A percentile compares a stretch with the other conserved stretches of the same genome.
These are phyloP conservation scores for Melampsora americana DNA, from an alignment of 1,284 basidiomycete genomes.

Conservation along the genomic window DNA sequence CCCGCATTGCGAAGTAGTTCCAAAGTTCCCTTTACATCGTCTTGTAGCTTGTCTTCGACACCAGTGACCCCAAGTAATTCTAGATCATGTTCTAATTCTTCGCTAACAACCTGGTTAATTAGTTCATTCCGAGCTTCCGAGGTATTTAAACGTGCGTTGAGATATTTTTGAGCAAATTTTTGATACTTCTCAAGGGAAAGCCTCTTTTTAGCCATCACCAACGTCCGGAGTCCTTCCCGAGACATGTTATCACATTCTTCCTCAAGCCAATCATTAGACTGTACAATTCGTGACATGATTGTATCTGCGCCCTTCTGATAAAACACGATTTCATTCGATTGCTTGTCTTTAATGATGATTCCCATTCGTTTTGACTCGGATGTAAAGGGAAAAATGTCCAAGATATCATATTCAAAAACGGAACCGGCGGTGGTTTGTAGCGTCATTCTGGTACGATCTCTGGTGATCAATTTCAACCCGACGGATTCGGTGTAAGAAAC, in stretches of 20 bases:
- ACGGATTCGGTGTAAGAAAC: conserved; percentile 97
- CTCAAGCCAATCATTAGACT: conserved; percentile 97
- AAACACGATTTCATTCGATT: conserved; percentile 76
- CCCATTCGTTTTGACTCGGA: conserved; percentile 99
- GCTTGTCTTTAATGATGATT: conserved; percentile 79
- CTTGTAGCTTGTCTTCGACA: conserved; percentile 97
- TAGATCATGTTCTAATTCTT: conserved; percentile 79
- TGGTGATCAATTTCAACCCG: conserved; percentile 77
- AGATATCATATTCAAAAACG: conserved; percentile 72
- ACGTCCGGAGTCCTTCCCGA: conserved; percentile 85
- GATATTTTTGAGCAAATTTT: conserved; percentile 72
- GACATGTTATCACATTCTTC: conserved; percentile 99
- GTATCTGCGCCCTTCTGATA: conserved; percentile 97
- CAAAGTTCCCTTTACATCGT: conserved; percentile 88
- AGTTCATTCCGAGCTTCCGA: conserved; percentile 73
- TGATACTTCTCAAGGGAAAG: conserved; percentile 68
- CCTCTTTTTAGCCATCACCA: conserved; percentile 82
- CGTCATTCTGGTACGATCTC: conserved; percentile 82
- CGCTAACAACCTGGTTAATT: conserved; percentile 69
- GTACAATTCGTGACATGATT: conserved; percentile 90
- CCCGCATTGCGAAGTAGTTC: conserved; percentile 93
- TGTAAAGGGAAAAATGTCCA: conserved; percentile 93
- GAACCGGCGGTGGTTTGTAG: conserved; percentile 67
- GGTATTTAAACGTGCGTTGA: conserved; percentile 67
- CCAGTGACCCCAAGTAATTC: conserved; percentile 92